phyloP scores from a whole-genome alignment of 805 yeast genomes.

The Candida dajiaensis region DNA sequence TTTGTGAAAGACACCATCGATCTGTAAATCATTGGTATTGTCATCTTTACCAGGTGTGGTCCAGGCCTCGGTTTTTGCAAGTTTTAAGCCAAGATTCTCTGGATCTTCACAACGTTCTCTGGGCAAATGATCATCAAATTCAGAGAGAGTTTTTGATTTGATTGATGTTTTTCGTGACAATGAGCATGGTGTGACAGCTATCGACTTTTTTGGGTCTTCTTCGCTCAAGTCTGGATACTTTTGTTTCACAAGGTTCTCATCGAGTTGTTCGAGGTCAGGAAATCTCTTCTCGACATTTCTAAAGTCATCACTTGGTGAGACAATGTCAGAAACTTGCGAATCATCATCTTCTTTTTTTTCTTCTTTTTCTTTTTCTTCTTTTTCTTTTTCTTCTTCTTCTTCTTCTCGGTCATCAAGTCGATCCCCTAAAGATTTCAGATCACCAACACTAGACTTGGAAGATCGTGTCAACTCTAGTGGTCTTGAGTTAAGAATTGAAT shows the following conservation, averaged over 20 bases:
- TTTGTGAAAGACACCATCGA: conserved; percentile 21
- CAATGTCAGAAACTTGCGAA: background rate
- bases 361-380: too few species aligned
- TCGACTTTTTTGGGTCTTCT: background rate
- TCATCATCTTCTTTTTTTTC: conserved; percentile 2
- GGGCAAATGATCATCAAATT: background rate
- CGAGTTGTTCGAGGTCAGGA: conserved; percentile 39
- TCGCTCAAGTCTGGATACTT: conserved; percentile 10
- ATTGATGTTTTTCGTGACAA: conserved; percentile 2
- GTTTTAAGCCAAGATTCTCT: conserved; percentile 8
- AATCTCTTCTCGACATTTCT: conserved; percentile 45
- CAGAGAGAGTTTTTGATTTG: background rate
- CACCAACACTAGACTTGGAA: conserved; percentile 23
- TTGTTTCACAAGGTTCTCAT: conserved; percentile 5
- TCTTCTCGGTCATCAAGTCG: conserved; percentile 1
- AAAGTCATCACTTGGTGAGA: conserved; percentile 27
- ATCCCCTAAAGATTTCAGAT: conserved; percentile 5
- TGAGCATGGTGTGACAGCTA: background rate
- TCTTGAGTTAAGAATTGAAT: conserved; percentile 6
- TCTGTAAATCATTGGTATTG: conserved; percentile 1
- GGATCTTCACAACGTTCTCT: background rate
- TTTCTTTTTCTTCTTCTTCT: conserved; percentile 2
- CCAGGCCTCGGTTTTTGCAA: conserved; percentile 22
- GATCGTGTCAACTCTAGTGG: conserved; percentile 19
- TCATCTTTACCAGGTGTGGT: conserved; percentile 2